These are phyloP conservation scores for Metschnikowia noctiluminum DNA, from an alignment of 805 yeast species.

Conservation along the genomic window DNA sequence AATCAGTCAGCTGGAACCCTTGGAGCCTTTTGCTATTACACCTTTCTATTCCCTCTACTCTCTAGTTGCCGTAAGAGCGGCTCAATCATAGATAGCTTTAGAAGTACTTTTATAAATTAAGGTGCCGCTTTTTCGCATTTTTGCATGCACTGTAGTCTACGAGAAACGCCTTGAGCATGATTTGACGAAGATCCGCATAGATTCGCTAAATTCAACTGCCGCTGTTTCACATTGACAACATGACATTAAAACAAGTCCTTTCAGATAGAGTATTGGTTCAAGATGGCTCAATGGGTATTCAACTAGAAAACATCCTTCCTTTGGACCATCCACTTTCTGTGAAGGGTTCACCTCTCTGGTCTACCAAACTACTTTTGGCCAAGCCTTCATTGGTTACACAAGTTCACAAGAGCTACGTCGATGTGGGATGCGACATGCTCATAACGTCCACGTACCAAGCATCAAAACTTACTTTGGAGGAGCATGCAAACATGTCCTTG, in stretches of 20 bases:
- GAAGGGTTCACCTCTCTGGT: conserved; percentile 20
- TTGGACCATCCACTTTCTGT: conserved; percentile 16
- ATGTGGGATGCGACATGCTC: conserved; percentile 17
- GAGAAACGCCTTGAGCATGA: neutral
- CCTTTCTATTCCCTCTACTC: no score
- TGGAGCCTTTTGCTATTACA: no score
- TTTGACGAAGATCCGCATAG: neutral
- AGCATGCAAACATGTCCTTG: conserved; percentile 13
- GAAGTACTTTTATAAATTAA: no score
- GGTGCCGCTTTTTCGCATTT: neutral
- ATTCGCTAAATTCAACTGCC: neutral
- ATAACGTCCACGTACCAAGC: conserved; percentile 22
- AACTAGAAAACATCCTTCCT: conserved; percentile 17
- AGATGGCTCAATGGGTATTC: conserved; percentile 20
- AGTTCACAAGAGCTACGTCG: conserved; percentile 17
- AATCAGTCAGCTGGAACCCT: no score
- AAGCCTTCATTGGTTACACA: conserved; percentile 15
- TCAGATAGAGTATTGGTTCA: conserved; percentile 9
- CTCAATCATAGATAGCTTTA: no score
- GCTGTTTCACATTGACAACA: neutral
- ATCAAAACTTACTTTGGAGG: conserved; percentile 13
- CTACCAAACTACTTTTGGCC: conserved; percentile 17
- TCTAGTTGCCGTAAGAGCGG: no score
- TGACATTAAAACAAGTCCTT: conserved; percentile 10
- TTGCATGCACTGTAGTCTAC: neutral